phyloP scores from a whole-genome alignment of 2,329 filamentous ascomycete species.

The Geosmithia putterillii region DNA sequence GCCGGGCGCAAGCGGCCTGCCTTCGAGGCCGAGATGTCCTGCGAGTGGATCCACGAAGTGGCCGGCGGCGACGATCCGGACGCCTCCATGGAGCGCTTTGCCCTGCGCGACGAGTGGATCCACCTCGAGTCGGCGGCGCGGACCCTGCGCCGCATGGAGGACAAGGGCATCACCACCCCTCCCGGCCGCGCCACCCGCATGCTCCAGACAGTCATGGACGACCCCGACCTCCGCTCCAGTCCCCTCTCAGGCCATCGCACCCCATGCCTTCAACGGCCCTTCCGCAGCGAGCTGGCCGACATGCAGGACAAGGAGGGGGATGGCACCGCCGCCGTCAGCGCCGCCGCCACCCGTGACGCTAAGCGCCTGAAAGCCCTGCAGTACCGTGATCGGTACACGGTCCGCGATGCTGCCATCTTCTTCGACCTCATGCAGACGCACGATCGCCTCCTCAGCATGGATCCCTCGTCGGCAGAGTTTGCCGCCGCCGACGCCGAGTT shows the following conservation, averaged over 20 bases:
- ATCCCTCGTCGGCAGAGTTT: conserved; percentile 10
- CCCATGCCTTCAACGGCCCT: conserved; percentile 23
- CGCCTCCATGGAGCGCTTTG: conserved; percentile 10
- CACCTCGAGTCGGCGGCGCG: conserved; percentile 30
- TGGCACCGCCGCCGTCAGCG: neutral
- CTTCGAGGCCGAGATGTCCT: conserved; percentile 48
- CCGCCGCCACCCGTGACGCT: neutral
- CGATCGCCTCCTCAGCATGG: conserved; percentile 10
- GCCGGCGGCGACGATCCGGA: conserved; percentile 24
- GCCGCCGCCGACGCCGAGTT: conserved; percentile 17
- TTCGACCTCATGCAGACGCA: conserved; percentile 20
- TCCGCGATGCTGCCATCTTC: conserved; percentile 10
- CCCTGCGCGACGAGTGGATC: conserved; percentile 32
- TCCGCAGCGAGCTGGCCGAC: conserved; percentile 26
- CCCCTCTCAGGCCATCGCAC: conserved; percentile 15
- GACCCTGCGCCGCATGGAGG: conserved; percentile 33
- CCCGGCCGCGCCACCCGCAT: conserved; percentile 24
- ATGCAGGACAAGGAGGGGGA: conserved; percentile 13
- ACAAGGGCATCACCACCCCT: conserved; percentile 28
- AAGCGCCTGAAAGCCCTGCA: conserved; percentile 15
- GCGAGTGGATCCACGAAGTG: conserved; percentile 47
- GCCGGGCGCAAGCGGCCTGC: conserved; percentile 41
- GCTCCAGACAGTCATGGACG: conserved; percentile 10
- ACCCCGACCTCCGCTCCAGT: conserved; percentile 8
- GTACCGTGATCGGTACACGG: conserved; percentile 12